Evolutionary conservation across 1,284 basidiomycete genomes (phyloP).

Genomic region (Limonomyces culmigenus): DNA sequence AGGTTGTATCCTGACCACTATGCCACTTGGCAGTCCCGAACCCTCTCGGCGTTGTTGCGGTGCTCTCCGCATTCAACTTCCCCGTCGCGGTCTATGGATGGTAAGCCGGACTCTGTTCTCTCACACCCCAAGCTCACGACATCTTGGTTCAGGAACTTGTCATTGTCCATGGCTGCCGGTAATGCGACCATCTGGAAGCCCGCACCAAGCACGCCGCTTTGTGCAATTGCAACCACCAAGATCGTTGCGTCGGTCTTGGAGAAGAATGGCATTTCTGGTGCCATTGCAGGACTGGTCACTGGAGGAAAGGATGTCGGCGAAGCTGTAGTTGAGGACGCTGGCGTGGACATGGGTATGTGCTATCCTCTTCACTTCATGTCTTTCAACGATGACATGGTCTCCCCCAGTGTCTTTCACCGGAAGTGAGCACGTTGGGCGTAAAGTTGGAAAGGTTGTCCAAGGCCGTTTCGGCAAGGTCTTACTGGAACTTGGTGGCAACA

Average conservation of each 20-base stretch:
- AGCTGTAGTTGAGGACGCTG: slow-evolving; percentile 53
- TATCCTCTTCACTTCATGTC: neutral
- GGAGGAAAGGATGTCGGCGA: slow-evolving; percentile 75
- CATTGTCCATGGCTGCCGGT: slow-evolving; percentile 77
- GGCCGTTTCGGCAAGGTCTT: slow-evolving; percentile 73
- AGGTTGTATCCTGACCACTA: slow-evolving; percentile 3
- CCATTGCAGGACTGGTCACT: slow-evolving; percentile 68
- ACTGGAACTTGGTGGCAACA: slow-evolving; percentile 92
- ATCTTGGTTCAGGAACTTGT: slow-evolving; percentile 61
- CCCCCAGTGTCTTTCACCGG: slow-evolving; percentile 79
- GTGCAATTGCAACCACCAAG: slow-evolving; percentile 75
- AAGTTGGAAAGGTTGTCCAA: slow-evolving; percentile 71
- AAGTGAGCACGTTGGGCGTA: slow-evolving; percentile 72
- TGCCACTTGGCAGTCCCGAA: slow-evolving; percentile 53
- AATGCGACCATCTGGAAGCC: slow-evolving; percentile 96
- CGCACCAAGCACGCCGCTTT: slow-evolving; percentile 76
- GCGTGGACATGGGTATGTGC: slow-evolving; percentile 56
- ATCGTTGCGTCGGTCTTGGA: slow-evolving; percentile 74
- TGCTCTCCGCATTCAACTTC: slow-evolving; percentile 89
- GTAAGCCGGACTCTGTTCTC: slow-evolving; percentile 19
- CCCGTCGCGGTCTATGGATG: slow-evolving; percentile 85
- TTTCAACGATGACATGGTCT: neutral
- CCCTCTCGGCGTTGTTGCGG: slow-evolving; percentile 83
- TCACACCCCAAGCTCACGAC: slow-evolving; percentile 3
- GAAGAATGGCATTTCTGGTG: slow-evolving; percentile 67